phyloP scores from a whole-genome alignment of 306 rosid species.

The Quercus berberidifolia region DNA sequence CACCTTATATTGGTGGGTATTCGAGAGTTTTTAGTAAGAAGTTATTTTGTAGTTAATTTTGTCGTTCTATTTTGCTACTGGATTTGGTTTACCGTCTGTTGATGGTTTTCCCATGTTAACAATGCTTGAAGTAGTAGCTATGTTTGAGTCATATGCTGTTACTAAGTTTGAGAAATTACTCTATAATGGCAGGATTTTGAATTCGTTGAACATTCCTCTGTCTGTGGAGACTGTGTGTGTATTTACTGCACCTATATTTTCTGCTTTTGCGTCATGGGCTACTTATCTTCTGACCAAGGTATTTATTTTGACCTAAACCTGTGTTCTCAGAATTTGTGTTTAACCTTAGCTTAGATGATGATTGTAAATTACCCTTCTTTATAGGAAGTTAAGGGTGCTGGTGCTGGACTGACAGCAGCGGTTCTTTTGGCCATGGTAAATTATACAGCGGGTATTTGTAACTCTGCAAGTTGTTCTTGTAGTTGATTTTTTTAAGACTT shows the following conservation, averaged over 20 bases:
- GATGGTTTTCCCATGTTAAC: constrained; percentile 3
- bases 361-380: constrained; percentile 18
- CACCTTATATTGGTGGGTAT: constrained; percentile 77
- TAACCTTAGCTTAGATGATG: constrained; percentile 21
- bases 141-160: constrained; percentile 4
- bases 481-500: background rate
- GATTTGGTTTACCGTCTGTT: background rate
- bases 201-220: constrained; percentile 88
- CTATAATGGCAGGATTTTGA: constrained; percentile 58
- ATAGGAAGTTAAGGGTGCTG: constrained; percentile 93
- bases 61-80: constrained; percentile 1
- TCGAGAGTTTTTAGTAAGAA: constrained; percentile 12
- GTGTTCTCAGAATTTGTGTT: background rate
- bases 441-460: constrained; percentile 24
- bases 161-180: constrained; percentile 19
- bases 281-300: constrained; percentile 88
- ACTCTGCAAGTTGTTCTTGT: constrained; percentile 11
- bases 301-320: constrained; percentile 19
- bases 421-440: constrained; percentile 90
- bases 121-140: constrained; percentile 8
- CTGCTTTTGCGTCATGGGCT: constrained; percentile 98
- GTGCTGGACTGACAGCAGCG: constrained; percentile 97
- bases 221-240: constrained; percentile 98
- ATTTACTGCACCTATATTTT: constrained; percentile 95
- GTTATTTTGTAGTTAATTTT: background rate